Evolutionary conservation across 768 basidiomycete genomes (phyloP), one percentile per base, ranked within the genome.

Genomic region (Russula sp.): DNA sequence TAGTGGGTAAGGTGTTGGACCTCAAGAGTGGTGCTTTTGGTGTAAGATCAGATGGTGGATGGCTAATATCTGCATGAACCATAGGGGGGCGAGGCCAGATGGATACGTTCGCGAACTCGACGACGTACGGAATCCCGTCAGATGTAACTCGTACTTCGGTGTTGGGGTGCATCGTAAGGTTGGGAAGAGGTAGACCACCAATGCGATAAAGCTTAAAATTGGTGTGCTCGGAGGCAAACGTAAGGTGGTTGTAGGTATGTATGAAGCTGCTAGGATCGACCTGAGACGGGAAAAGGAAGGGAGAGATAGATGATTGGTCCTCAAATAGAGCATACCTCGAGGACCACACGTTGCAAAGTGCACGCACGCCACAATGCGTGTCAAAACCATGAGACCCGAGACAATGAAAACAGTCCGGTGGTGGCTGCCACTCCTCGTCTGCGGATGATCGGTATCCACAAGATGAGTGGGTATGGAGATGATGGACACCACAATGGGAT

Each of bases 71-170:
- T 48, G 43, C 39, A 52, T 52, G 48, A 8, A 39, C 36, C 43
- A 59, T 39, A 43, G 61, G 64, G 11, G 39, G 49, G 11, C 52
- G 63, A 16, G 68, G 64, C 54, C 73, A 70, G 65, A 75, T 71
- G 42, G 69, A 62, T 45, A 74, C 67, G 63, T 73, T 72, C 55
- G 71, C 69, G 61, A 74, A 75, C 57, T 74, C 74, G 59, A 71
- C 72, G 61, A 74, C 56, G 64, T 72, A 74, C 18, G 73, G 74
- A 60, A 75, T 68, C 57, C 74, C 74, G 58, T 67, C 67, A 16
- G 70, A 62, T 51, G 69, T 73, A 65, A 73, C 73, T 62, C 67
- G 70, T 68, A 73, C 59, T 56, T 73, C 68, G 29, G 52, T 36
- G 45, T 59, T 59, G 41, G 38, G n/a, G 18, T 66, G 65, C 54